A percentile compares a stretch with the other conserved stretches of the same genome.
phyloP scores from a whole-genome alignment of 768 basidiomycete species.

The Suillus subalutaceus region DNA sequence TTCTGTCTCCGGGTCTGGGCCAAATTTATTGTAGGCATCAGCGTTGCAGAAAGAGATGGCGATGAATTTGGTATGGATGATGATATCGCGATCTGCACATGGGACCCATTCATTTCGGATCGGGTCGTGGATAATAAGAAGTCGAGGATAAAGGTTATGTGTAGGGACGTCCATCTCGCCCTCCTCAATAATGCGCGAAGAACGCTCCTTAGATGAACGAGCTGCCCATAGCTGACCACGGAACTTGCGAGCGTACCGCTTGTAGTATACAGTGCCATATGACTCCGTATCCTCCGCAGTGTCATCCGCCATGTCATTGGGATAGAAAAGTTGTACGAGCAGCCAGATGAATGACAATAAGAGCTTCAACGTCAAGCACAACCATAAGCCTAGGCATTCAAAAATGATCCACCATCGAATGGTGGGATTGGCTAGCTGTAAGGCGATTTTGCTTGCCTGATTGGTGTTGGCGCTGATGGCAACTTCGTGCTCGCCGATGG shows the following conservation, averaged over 20 bases:
- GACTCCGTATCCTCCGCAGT: background rate
- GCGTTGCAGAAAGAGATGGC: background rate
- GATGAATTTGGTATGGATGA: background rate
- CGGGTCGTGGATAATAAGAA: background rate
- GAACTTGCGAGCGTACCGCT: background rate
- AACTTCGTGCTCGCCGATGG: background rate
- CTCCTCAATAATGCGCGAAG: background rate
- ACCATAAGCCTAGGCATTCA: background rate
- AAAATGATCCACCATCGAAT: background rate
- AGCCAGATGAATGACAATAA: background rate
- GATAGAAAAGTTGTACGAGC: background rate
- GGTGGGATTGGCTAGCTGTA: background rate
- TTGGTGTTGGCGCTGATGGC: background rate
- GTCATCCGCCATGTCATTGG: background rate
- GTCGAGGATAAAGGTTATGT: background rate
- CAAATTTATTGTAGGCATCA: background rate
- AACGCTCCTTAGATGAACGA: background rate
- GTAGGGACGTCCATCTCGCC: background rate
- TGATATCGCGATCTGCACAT: background rate
- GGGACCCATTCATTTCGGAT: background rate
- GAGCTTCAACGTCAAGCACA: background rate
- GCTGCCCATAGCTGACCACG: background rate
- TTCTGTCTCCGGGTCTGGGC: background rate
- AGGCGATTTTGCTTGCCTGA: background rate
- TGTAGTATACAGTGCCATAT: background rate